Evolutionary conservation across 2,329 filamentous ascomycete genomes (phyloP).

Genomic region (Alternaria atra): DNA sequence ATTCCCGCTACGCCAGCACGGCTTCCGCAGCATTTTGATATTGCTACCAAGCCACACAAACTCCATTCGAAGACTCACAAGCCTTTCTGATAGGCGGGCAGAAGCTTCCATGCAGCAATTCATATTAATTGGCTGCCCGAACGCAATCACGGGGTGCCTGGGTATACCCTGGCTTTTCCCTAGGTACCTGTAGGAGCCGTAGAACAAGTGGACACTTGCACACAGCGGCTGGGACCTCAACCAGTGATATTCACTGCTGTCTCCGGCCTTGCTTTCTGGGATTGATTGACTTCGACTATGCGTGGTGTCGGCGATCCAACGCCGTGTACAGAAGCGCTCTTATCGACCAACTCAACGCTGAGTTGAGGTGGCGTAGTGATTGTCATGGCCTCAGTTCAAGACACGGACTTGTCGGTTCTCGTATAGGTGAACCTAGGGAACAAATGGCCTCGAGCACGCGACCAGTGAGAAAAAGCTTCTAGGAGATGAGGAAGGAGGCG

Average conservation of each 20-base stretch:
- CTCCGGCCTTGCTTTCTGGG: slow-evolving; percentile 5
- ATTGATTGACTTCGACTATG: slow-evolving; percentile 1
- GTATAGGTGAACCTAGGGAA: background rate
- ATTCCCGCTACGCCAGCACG: slow-evolving; percentile 26
- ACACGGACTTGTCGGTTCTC: background rate
- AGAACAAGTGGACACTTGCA: slow-evolving; percentile 27
- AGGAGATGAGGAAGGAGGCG: slow-evolving; percentile 9
- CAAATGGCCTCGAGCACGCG: background rate
- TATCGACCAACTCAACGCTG: slow-evolving; percentile 3
- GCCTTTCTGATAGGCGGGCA: slow-evolving; percentile 31
- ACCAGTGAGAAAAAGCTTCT: slow-evolving; percentile 6
- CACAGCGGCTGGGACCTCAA: slow-evolving; percentile 1
- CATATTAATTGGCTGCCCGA: slow-evolving; percentile 40
- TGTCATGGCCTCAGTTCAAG: background rate
- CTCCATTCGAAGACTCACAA: slow-evolving; percentile 24
- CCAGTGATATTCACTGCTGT: slow-evolving; percentile 1
- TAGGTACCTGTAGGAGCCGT: slow-evolving; percentile 31
- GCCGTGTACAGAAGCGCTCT: background rate
- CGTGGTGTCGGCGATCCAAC: background rate
- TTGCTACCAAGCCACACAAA: slow-evolving; percentile 38
- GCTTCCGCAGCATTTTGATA: slow-evolving; percentile 32
- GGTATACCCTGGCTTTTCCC: slow-evolving; percentile 26
- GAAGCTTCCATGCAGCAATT: slow-evolving; percentile 30
- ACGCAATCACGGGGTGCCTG: slow-evolving; percentile 23
- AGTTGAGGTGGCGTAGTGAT: background rate